These are phyloP conservation scores for Mycena citricolor DNA, from an alignment of 1,284 basidiomycete species.

Conservation along the genomic window DNA sequence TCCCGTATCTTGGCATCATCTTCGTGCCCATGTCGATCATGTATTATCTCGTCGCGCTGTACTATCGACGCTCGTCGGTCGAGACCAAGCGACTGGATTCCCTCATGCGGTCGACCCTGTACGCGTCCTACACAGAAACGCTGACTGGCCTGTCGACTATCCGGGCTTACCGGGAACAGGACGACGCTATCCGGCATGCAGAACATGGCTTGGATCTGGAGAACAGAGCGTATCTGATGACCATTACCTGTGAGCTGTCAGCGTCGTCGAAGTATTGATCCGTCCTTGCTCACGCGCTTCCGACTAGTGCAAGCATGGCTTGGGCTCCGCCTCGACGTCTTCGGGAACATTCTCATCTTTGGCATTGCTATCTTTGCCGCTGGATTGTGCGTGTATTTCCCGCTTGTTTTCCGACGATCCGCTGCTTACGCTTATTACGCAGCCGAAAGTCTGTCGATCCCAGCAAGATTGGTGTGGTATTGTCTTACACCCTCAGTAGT, in stretches of 20 bases:
- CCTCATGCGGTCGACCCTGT: constrained; percentile 62
- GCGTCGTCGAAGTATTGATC: constrained; percentile 21
- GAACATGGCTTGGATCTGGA: constrained; percentile 69
- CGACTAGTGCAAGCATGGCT: constrained; percentile 53
- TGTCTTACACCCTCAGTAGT: constrained; percentile 65
- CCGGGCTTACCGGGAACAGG: constrained; percentile 28
- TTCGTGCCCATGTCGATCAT: constrained; percentile 52
- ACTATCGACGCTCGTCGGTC: constrained; percentile 57
- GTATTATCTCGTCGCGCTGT: constrained; percentile 49
- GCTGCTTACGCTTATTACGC: not conserved
- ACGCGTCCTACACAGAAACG: constrained; percentile 46
- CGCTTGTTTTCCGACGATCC: not conserved
- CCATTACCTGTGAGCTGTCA: constrained; percentile 44
- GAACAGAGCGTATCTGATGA: constrained; percentile 81
- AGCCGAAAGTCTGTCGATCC: constrained; percentile 33
- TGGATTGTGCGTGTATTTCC: constrained; percentile 36
- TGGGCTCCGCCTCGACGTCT: constrained; percentile 58
- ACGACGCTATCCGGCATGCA: constrained; percentile 47
- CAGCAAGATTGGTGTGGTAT: constrained; percentile 58
- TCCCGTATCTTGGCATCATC: constrained; percentile 61
- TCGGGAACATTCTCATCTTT: constrained; percentile 74
- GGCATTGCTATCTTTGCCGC: constrained; percentile 71
- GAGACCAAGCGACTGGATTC: constrained; percentile 74
- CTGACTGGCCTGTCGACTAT: constrained; percentile 28
- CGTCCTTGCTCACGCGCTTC: not conserved